Percentiles rank a stretch among this genome's conserved stretches.
Conservation (phyloP, 345 rosid species). For the Rhodamnia rubescens region DNA sequence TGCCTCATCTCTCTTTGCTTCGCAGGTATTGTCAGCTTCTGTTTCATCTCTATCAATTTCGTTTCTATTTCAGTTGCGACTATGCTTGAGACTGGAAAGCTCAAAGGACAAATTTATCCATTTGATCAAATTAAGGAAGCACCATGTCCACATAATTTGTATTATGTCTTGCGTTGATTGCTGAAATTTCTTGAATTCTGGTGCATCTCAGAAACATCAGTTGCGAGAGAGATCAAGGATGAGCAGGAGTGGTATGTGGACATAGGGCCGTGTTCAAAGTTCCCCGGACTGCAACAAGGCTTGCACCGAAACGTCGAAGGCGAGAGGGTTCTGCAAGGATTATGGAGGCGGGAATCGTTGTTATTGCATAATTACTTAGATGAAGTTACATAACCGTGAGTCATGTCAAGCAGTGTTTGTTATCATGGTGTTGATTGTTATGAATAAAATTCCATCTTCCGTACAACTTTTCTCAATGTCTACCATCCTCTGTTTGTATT, state of each 20-base stretch:
- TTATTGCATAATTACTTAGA: background rate
- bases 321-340: background rate
- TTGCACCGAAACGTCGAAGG: background rate
- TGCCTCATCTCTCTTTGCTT: background rate
- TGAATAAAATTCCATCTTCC: background rate
- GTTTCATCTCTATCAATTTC: background rate
- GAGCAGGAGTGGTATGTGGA: fast-evolving
- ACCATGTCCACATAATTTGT: background rate
- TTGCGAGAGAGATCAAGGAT: background rate
- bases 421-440: background rate
- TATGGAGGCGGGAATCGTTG: background rate
- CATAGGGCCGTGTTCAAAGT: background rate
- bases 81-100: background rate
- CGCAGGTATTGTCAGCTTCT: background rate
- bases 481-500: background rate
- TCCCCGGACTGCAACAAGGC: background rate
- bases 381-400: background rate
- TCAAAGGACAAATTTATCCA: background rate
- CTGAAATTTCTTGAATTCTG: background rate
- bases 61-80: background rate
- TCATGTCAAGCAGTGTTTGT: background rate
- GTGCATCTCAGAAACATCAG: background rate
- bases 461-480: background rate
- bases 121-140: background rate
- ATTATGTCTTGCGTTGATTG: background rate